Conservation (phyloP, 1,284 basidiomycete species). For the Trichosporon coremiiforme region DNA sequence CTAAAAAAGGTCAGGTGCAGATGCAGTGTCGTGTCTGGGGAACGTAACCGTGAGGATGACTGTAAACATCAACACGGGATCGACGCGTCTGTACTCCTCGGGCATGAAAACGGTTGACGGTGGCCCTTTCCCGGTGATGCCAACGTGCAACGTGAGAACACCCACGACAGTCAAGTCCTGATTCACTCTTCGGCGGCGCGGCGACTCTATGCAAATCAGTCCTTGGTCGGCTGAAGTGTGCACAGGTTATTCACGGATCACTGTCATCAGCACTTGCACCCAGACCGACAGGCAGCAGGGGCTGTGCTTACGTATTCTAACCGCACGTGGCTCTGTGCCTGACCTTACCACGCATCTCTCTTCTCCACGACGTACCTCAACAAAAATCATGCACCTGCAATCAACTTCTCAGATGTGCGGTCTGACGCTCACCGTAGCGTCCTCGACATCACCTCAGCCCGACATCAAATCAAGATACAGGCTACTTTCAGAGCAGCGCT, state of each 20-base stretch:
- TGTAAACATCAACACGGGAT: background rate
- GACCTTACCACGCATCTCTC: background rate
- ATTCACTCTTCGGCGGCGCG: too few relatives aligned
- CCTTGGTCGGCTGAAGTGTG: too few relatives aligned
- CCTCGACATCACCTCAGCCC: background rate
- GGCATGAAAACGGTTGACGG: background rate
- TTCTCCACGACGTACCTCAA: background rate
- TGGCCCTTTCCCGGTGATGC: background rate
- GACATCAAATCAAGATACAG: background rate
- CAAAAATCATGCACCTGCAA: background rate
- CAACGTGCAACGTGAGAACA: background rate
- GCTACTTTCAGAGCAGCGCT: slow-evolving; percentile 31
- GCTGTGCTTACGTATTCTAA: background rate
- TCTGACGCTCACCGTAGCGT: slow-evolving; percentile 34
- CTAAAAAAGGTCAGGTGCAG: background rate
- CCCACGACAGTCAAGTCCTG: too few relatives aligned
- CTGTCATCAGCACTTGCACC: too few relatives aligned
- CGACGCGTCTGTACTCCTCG: background rate
- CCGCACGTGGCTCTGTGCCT: background rate
- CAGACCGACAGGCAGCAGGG: too few relatives aligned
- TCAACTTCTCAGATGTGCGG: slow-evolving; percentile 44
- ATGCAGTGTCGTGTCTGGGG: background rate
- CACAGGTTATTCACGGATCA: too few relatives aligned
- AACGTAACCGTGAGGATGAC: background rate
- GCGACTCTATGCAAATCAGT: too few relatives aligned